A percentile compares a stretch with the other conserved stretches of the same genome.
phyloP scores from a whole-genome alignment of 148 eudicot genomes.

The Rhododendron molle region DNA sequence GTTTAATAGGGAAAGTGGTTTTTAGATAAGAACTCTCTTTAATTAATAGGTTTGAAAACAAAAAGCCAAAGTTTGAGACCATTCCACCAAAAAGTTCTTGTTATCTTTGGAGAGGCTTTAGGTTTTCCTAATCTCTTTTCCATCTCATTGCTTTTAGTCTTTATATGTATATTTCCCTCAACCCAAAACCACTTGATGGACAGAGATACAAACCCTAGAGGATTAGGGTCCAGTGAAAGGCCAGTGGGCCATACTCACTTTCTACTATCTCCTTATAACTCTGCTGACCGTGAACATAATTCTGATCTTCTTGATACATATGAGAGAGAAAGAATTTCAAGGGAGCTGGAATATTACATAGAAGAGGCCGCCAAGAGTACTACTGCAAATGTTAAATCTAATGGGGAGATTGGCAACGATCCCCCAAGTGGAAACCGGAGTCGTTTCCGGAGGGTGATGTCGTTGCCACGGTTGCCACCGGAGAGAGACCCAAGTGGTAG shows the following conservation, averaged over 20 bases:
- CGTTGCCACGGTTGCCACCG: not conserved
- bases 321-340: slow-evolving; percentile 39
- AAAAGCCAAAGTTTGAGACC: not conserved
- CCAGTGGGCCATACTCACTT: not conserved
- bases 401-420: not conserved
- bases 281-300: not conserved
- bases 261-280: not conserved
- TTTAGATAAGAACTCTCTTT: not conserved
- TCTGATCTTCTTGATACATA: slow-evolving; percentile 37
- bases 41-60: not conserved
- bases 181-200: not conserved
- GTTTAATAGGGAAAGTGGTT: not conserved
- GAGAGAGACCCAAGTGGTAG: not conserved
- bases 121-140: not conserved
- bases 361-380: not conserved
- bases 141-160: not conserved
- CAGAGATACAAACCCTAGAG: not conserved
- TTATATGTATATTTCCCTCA: not conserved
- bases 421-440: not conserved
- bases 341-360: slow-evolving; percentile 21
- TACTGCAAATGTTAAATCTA: not conserved
- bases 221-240: not conserved
- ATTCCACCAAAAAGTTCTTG: not conserved
- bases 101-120: not conserved
- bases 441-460: not conserved